Evolutionary conservation across 2,329 filamentous ascomycete genomes (phyloP).

Genomic region (Claviceps monticola): DNA sequence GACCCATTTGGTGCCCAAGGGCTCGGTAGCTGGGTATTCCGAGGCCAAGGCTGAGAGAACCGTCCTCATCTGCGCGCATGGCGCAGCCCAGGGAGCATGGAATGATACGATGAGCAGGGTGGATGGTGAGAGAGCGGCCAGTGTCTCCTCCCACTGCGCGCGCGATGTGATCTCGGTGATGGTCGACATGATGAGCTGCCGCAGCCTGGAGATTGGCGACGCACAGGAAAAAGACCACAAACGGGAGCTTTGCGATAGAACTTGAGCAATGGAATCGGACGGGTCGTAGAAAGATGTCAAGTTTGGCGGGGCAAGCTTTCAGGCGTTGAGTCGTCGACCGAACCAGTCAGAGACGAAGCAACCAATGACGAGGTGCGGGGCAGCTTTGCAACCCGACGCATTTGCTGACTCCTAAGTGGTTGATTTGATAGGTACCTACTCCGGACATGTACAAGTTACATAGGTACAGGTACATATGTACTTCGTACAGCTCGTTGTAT

Average conservation of each 20-base stretch:
- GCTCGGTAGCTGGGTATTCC: constrained; percentile 60
- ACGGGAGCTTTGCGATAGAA: no score
- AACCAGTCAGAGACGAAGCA: no score
- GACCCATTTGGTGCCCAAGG: constrained; percentile 64
- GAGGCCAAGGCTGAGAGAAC: constrained; percentile 75
- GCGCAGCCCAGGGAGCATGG: constrained; percentile 91
- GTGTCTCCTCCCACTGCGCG: constrained; percentile 56
- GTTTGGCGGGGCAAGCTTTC: constrained; percentile 9
- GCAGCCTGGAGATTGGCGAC: background rate
- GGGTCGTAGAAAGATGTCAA: constrained; percentile 3
- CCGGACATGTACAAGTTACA: no score
- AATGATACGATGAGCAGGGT: constrained; percentile 82
- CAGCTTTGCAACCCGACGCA: background rate
- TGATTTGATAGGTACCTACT: no score
- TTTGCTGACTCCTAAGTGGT: no score
- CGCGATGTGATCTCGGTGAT: constrained; percentile 66
- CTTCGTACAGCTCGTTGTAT: no score
- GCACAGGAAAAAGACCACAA: background rate
- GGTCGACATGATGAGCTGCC: constrained; percentile 46
- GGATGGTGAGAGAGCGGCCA: constrained; percentile 50
- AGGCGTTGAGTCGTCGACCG: background rate
- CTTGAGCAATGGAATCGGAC: constrained; percentile 1
- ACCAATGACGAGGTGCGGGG: background rate
- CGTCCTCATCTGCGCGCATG: constrained; percentile 85
- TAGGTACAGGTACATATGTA: no score